Conservation (phyloP, 164 flowering plant species). For the Nymphaea colorata region DNA sequence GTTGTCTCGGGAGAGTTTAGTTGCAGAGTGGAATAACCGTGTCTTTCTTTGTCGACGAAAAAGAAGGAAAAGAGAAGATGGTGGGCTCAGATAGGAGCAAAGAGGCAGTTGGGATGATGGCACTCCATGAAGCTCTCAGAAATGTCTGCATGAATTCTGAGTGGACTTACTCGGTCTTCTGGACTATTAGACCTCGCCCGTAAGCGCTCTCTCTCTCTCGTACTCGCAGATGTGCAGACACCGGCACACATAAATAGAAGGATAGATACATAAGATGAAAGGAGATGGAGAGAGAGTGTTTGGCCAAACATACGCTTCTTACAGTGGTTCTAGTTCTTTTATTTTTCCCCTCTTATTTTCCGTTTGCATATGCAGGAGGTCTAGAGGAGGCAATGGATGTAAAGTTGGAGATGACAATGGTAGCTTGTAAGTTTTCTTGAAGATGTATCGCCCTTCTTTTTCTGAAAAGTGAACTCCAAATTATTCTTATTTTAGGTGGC, state of each 20-base stretch:
- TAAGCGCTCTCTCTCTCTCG: neutral
- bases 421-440: slow-evolving; percentile 53
- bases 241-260: too few relatives aligned
- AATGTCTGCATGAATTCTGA: slow-evolving; percentile 81
- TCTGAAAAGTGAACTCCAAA: neutral
- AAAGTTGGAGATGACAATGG: slow-evolving; percentile 84
- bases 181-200: slow-evolving; percentile 19
- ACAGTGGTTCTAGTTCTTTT: too few relatives aligned
- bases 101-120: slow-evolving; percentile 99
- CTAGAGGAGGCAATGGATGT: slow-evolving; percentile 94
- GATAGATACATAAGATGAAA: too few relatives aligned
- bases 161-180: slow-evolving; percentile 43
- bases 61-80: slow-evolving; percentile 33
- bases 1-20: neutral
- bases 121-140: slow-evolving; percentile 94
- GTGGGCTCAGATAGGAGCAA: slow-evolving; percentile 97
- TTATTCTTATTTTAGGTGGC: too few relatives aligned
- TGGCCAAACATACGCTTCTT: too few relatives aligned
- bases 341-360: too few relatives aligned
- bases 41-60: slow-evolving; percentile 4
- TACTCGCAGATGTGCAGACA: neutral
- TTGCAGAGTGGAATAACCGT: neutral
- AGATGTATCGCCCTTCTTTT: neutral
- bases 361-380: slow-evolving; percentile 41
- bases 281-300: too few relatives aligned